These are phyloP conservation scores for Yarrowia deformans DNA, from an alignment of 805 yeast species.

Conservation along the genomic window DNA sequence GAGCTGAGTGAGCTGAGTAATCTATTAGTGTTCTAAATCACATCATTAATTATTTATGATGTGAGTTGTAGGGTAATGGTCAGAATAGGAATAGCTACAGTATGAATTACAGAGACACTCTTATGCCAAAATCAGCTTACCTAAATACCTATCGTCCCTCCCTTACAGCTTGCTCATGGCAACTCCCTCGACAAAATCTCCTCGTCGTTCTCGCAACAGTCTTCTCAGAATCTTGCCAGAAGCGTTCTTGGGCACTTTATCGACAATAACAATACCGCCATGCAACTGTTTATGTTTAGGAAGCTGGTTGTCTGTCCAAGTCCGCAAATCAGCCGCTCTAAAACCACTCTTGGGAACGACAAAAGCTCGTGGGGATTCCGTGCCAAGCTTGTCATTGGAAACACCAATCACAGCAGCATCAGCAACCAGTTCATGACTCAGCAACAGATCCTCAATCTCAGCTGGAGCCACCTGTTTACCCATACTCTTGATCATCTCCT, in stretches of 20 bases:
- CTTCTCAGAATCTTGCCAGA: conserved; percentile 96
- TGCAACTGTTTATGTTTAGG: conserved; percentile 52
- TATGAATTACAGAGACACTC: too few relatives aligned
- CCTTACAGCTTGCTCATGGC: background rate
- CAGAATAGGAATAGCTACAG: too few relatives aligned
- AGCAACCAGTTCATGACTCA: conserved; percentile 75
- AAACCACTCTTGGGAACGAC: conserved; percentile 43
- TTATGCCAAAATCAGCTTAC: too few relatives aligned
- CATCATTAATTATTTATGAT: too few relatives aligned
- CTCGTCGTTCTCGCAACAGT: conserved; percentile 70
- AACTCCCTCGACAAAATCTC: conserved; percentile 42
- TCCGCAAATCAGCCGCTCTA: background rate
- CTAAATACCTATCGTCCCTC: background rate
- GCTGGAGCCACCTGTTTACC: conserved; percentile 91
- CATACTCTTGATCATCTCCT: conserved; percentile 52
- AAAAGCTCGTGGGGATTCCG: conserved; percentile 60
- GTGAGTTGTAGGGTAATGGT: too few relatives aligned
- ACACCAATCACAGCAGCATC: conserved; percentile 89
- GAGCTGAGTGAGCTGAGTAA: too few relatives aligned
- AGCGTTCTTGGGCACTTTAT: conserved; percentile 90
- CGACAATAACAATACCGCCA: conserved; percentile 69
- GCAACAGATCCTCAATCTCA: conserved; percentile 88
- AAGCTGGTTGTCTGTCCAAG: conserved; percentile 51
- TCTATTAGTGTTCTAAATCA: too few relatives aligned
- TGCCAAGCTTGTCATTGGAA: conserved; percentile 69